Evolutionary conservation across 176 grass and related monocot species (phyloP).

Genomic region (Cenchrus purpureus): DNA sequence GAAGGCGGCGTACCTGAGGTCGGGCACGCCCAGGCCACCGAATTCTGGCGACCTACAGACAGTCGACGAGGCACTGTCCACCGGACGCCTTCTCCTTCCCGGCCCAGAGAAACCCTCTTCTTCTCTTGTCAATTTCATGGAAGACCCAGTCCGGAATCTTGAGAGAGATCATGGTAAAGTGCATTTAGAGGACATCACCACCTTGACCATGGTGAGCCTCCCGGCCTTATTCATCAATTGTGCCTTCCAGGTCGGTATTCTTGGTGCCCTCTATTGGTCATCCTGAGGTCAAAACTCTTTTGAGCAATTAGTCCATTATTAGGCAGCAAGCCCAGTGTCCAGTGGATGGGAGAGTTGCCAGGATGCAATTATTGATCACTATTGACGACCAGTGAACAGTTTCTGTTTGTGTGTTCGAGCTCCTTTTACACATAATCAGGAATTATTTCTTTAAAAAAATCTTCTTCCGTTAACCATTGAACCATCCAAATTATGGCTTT

Average conservation of each 20-base stretch:
- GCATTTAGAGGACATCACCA: too few relatives aligned
- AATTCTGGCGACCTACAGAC: too few relatives aligned
- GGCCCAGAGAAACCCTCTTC: too few relatives aligned
- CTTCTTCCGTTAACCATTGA: background rate
- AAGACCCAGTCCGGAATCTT: too few relatives aligned
- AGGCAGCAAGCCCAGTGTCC: background rate
- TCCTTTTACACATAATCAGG: background rate
- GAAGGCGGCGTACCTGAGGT: too few relatives aligned
- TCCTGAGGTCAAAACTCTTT: background rate
- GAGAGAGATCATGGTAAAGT: too few relatives aligned
- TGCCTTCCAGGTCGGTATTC: background rate
- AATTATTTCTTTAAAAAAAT: background rate
- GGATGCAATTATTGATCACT: background rate
- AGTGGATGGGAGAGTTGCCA: background rate
- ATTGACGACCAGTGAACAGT: background rate
- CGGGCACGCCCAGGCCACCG: too few relatives aligned
- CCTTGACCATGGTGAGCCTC: too few relatives aligned
- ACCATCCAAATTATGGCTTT: background rate
- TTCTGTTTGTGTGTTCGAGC: background rate
- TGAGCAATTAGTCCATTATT: background rate
- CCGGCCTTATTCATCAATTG: too few relatives aligned
- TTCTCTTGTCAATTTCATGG: too few relatives aligned
- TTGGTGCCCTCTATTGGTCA: background rate
- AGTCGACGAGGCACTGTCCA: too few relatives aligned
- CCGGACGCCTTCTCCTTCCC: too few relatives aligned